phyloP scores from a whole-genome alignment of 768 basidiomycete species.

The Lentinula edodes region DNA sequence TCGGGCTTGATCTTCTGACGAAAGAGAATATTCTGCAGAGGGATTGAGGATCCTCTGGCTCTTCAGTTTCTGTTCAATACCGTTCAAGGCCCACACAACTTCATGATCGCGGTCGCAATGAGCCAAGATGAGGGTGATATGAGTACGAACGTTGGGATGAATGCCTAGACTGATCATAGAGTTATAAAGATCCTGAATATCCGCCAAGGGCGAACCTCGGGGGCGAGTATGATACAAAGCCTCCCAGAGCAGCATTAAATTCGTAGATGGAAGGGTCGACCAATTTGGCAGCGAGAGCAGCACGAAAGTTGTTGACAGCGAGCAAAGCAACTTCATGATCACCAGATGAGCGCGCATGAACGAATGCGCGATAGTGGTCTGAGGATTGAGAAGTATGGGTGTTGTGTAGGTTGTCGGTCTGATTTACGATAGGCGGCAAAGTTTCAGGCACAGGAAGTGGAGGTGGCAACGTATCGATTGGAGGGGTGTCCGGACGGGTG shows the following conservation, averaged over 20 bases:
- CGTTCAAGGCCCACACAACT: slow-evolving; percentile 38
- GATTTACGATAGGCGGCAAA: neutral
- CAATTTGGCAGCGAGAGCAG: slow-evolving; percentile 16
- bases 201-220: slow-evolving; percentile 46
- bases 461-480: slow-evolving; percentile 4
- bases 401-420: neutral
- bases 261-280: slow-evolving; percentile 35
- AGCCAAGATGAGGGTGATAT: slow-evolving; percentile 51
- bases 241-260: slow-evolving; percentile 59
- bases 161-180: slow-evolving; percentile 59
- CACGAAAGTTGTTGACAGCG: slow-evolving; percentile 33
- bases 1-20: slow-evolving; percentile 19
- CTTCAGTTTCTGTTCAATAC: slow-evolving; percentile 37
- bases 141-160: slow-evolving; percentile 59
- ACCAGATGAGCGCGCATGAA: slow-evolving; percentile 18
- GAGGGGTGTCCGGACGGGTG: slow-evolving; percentile 6
- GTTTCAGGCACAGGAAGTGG: slow-evolving; percentile 10
- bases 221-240: slow-evolving; percentile 43
- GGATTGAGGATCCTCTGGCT: slow-evolving; percentile 18
- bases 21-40: neutral
- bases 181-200: slow-evolving; percentile 66
- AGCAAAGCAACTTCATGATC: slow-evolving; percentile 24
- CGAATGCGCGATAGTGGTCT: slow-evolving; percentile 18
- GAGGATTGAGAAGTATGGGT: neutral
- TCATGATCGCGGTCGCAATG: slow-evolving; percentile 68